A percentile compares a stretch with the other conserved stretches of the same genome.
Evolutionary conservation across 192 early-diverging fungal species (phyloP).

Genomic region (Coemansia sp.): DNA sequence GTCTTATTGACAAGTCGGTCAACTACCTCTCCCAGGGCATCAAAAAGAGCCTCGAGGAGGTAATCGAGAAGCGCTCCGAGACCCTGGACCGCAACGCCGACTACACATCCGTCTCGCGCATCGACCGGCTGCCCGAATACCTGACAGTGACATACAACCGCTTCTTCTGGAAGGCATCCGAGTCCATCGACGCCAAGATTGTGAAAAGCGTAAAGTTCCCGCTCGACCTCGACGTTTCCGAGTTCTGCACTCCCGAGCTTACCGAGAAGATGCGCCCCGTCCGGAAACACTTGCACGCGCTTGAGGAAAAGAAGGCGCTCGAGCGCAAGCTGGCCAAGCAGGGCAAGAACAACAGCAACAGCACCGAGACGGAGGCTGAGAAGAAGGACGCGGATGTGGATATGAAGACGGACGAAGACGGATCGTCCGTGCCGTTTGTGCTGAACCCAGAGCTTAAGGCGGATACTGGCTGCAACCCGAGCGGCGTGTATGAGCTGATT

Average conservation of each 20-base stretch:
- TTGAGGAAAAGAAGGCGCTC: slow-evolving; percentile 65
- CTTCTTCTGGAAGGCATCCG: slow-evolving; percentile 91
- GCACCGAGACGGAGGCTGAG: background rate
- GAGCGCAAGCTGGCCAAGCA: slow-evolving; percentile 52
- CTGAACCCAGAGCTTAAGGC: slow-evolving; percentile 69
- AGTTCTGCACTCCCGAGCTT: slow-evolving; percentile 83
- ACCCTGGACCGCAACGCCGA: slow-evolving; percentile 74
- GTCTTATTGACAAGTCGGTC: slow-evolving; percentile 59
- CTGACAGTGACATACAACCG: slow-evolving; percentile 88
- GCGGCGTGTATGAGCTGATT: slow-evolving; percentile 89
- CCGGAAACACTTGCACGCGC: slow-evolving; percentile 63
- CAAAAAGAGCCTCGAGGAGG: slow-evolving; percentile 67
- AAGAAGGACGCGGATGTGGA: slow-evolving; percentile 29
- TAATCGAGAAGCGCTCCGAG: slow-evolving; percentile 87
- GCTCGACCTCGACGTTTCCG: slow-evolving; percentile 83
- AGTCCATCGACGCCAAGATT: slow-evolving; percentile 86
- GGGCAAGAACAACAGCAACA: background rate
- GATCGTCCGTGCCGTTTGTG: slow-evolving; percentile 12
- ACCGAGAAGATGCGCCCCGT: slow-evolving; percentile 68
- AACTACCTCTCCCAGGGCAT: slow-evolving; percentile 48
- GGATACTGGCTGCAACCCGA: slow-evolving; percentile 83
- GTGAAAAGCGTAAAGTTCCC: slow-evolving; percentile 94
- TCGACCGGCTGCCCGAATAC: slow-evolving; percentile 86
- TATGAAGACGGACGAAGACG: background rate
- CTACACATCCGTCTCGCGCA: slow-evolving; percentile 72